A percentile compares a stretch with the other conserved stretches of the same genome.
These are phyloP conservation scores for Penicillium vulpinum DNA, from an alignment of 2,329 filamentous ascomycete species.

Conservation along the genomic window DNA sequence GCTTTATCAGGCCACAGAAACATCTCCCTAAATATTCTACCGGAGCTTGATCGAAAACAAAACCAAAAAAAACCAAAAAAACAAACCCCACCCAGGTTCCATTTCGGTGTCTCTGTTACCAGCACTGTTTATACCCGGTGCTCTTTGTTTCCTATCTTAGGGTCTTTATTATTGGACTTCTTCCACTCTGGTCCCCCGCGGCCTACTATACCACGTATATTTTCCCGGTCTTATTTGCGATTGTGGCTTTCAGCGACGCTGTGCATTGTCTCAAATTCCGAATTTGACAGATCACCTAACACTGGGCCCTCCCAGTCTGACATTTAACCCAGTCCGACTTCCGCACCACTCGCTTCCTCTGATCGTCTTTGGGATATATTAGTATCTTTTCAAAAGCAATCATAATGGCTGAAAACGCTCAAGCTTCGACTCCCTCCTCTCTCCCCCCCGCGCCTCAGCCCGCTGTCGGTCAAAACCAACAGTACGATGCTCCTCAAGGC, in stretches of 20 bases:
- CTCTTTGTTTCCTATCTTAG: constrained; percentile 10
- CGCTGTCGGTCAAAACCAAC: constrained; percentile 62
- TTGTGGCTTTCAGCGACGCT: constrained; percentile 28
- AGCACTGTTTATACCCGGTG: constrained; percentile 12
- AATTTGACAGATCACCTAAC: constrained; percentile 10
- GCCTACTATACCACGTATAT: constrained; percentile 13
- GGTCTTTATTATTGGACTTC: constrained; percentile 7
- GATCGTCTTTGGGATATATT: constrained; percentile 23
- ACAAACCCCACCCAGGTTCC: background rate
- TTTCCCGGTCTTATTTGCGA: constrained; percentile 7
- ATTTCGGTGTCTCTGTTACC: constrained; percentile 1
- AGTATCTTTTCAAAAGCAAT: constrained; percentile 23
- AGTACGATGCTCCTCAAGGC: constrained; percentile 70
- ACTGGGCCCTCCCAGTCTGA: background rate
- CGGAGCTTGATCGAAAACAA: background rate
- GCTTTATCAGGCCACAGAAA: constrained; percentile 3
- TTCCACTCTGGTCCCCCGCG: constrained; percentile 4
- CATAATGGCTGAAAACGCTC: constrained; percentile 76
- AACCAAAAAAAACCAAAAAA: background rate
- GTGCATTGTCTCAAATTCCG: constrained; percentile 26
- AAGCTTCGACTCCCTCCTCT: constrained; percentile 62
- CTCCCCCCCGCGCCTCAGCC: constrained; percentile 70
- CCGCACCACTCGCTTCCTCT: constrained; percentile 22
- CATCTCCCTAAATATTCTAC: background rate
- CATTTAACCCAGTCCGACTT: constrained; percentile 18